Evolutionary conservation across 208 protist genomes (phyloP).

Genomic region (Trypanosoma caninum): DNA sequence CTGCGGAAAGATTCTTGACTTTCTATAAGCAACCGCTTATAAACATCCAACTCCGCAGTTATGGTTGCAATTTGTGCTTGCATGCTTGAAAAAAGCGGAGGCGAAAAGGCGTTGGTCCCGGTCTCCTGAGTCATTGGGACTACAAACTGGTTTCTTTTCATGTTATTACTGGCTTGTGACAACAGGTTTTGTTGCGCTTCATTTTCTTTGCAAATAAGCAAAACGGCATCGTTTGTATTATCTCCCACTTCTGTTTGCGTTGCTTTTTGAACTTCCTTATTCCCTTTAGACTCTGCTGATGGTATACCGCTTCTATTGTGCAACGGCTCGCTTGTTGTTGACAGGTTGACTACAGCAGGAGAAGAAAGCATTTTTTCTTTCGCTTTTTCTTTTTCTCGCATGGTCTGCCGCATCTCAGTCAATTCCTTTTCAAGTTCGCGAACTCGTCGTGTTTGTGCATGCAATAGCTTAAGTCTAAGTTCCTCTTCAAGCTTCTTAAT

Average conservation of each 20-base stretch:
- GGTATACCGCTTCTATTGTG: not conserved
- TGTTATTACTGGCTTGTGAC: not conserved
- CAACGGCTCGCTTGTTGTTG: not conserved
- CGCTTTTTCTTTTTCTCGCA: slow-evolving; percentile 13
- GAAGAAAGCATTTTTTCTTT: not conserved
- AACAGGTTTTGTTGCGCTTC: slow-evolving; percentile 10
- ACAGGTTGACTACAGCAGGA: not conserved
- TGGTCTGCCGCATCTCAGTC: slow-evolving; percentile 10
- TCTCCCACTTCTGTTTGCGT: not conserved
- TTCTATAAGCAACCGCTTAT: slow-evolving; percentile 26
- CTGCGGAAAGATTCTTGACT: slow-evolving; percentile 29
- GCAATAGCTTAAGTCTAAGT: slow-evolving; percentile 22
- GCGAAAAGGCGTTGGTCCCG: not conserved
- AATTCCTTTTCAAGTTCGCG: slow-evolving; percentile 33
- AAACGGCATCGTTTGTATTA: not conserved
- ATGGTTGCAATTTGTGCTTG: slow-evolving; percentile 26
- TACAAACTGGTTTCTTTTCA: not conserved
- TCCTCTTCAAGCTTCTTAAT: slow-evolving; percentile 43
- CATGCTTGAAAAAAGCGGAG: slow-evolving; percentile 18
- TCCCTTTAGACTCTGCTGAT: not conserved
- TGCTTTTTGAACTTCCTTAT: not conserved
- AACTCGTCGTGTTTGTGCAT: slow-evolving; percentile 25
- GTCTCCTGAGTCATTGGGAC: not conserved
- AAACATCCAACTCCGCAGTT: slow-evolving; percentile 19
- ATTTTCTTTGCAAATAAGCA: slow-evolving; percentile 13